A percentile compares a stretch with the other conserved stretches of the same genome.
Conservation (phyloP, 2,329 filamentous ascomycete species). For the Aspergillus aculeatinus region DNA sequence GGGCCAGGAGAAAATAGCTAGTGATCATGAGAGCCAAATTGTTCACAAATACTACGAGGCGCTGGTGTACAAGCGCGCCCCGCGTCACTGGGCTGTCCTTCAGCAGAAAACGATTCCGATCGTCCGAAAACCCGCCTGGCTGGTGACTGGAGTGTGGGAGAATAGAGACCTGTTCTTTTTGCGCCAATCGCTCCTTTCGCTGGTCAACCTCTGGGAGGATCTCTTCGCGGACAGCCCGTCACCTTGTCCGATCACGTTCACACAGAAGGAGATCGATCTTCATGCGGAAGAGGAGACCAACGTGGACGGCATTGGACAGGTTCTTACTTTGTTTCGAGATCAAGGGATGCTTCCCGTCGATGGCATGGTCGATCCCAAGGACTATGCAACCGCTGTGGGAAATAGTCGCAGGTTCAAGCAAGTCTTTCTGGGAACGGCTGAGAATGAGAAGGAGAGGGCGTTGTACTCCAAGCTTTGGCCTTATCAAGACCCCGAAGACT, state of each 20-base stretch:
- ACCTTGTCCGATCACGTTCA: slow-evolving; percentile 27
- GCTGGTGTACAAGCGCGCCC: slow-evolving; percentile 29
- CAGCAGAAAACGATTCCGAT: slow-evolving; percentile 18
- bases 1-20: slow-evolving; percentile 28
- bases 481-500: slow-evolving; percentile 18
- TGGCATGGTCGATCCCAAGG: slow-evolving; percentile 34
- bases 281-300: slow-evolving; percentile 33
- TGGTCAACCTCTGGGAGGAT: slow-evolving; percentile 25
- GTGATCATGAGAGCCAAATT: slow-evolving; percentile 33
- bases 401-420: slow-evolving; percentile 26
- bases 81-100: slow-evolving; percentile 31
- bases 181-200: slow-evolving; percentile 27
- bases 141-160: slow-evolving; percentile 34
- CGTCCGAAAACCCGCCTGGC: slow-evolving; percentile 32
- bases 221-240: slow-evolving; percentile 6
- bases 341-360: slow-evolving; percentile 29
- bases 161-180: slow-evolving; percentile 35
- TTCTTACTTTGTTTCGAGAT: slow-evolving; percentile 30
- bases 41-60: slow-evolving; percentile 38
- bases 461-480: slow-evolving; percentile 27
- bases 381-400: slow-evolving; percentile 21
- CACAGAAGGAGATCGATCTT: slow-evolving; percentile 21
- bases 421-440: slow-evolving; percentile 22
- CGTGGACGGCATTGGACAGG: slow-evolving; percentile 29
- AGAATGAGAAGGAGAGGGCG: slow-evolving; percentile 25